Base-by-base conservation (phyloP, 108 stramenopile genomes). In the Cyclotella distinguenda region DNA sequence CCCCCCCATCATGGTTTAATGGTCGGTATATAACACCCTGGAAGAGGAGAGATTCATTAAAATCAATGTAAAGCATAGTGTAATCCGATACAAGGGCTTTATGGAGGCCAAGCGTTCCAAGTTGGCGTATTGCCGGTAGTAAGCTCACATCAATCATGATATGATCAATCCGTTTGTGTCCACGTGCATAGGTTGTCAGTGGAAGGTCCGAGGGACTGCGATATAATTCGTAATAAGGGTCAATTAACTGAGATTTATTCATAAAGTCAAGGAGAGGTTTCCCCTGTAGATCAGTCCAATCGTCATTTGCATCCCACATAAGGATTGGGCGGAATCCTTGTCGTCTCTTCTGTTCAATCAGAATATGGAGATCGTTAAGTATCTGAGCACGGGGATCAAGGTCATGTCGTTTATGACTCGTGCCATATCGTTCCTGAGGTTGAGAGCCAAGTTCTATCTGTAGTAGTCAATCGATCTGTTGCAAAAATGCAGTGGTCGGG, bases 71-170 rank as follows among this genome's bases (percentile, higher is more conserved):
- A 4, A 50, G 3, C 49, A 50, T 50, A 23, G 28, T 27, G 28
- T 50, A 27, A 27, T 50, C 49, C 4, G 49, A 50, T 13, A 26
- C 5, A 5, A 55, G 7, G 5, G 33, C 57, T 4, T 59, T 22
- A 42, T 59, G 57, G 6, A 59, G 23, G 8, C 57, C 57, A 6
- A 59, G 23, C 10, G 57, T 59, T 5, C 57, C 57, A 26, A 59
- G 40, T 25, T 40, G 21, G 10, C n/a, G 19, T 7, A 59, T 26
- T 59, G 57, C 21, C 6, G 19, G 39, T 18, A 34, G 2, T 3
- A 59, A 6, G 22, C 23, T 22, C 9, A 21, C 57, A 42, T 59
- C 57, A 22, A 59, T n/a, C 11, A 8, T 42, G 39, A 3, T 42
- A 42, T 25, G 42, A 19, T 59, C 57, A 4, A 59, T 42, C 6